Evolutionary conservation across 306 rosid species (phyloP).

Genomic region (Potentilla sterilis): DNA sequence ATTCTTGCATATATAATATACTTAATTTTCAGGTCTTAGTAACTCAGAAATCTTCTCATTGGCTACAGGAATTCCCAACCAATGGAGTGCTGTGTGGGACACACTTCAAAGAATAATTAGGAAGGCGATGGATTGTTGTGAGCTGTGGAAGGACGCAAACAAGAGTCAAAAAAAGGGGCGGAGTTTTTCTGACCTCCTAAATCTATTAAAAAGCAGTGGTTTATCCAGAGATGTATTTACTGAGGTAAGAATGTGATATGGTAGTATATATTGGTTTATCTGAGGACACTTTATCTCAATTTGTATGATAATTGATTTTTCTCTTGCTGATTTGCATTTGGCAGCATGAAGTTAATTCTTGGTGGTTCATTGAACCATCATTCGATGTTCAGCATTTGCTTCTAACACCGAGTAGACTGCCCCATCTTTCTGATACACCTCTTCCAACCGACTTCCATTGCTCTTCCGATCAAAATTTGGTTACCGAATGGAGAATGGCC

Average conservation of each 20-base stretch:
- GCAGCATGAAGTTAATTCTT: slow-evolving; percentile 62
- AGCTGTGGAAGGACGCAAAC: slow-evolving; percentile 70
- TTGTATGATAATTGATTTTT: not conserved
- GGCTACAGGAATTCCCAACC: slow-evolving; percentile 4
- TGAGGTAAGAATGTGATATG: slow-evolving; percentile 42
- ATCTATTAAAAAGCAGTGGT: slow-evolving; percentile 70
- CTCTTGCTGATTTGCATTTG: not conserved
- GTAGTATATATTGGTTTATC: slow-evolving; percentile 14
- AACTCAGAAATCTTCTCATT: slow-evolving; percentile 24
- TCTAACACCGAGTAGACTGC: slow-evolving; percentile 34
- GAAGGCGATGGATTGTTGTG: slow-evolving; percentile 47
- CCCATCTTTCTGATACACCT: slow-evolving; percentile 31
- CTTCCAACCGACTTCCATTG: slow-evolving; percentile 21
- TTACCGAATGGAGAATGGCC: slow-evolving; percentile 59
- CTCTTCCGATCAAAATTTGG: slow-evolving; percentile 26
- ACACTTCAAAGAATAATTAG: slow-evolving; percentile 49
- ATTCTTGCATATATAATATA: slow-evolving; percentile 10
- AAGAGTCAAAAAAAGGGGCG: slow-evolving; percentile 67
- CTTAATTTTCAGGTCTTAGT: not conserved
- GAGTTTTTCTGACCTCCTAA: slow-evolving; percentile 67
- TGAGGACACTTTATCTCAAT: slow-evolving; percentile 9
- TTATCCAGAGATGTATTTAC: slow-evolving; percentile 57
- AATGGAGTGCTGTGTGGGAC: slow-evolving; percentile 66
- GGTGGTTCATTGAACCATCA: slow-evolving; percentile 87
- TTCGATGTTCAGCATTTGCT: slow-evolving; percentile 51